Evolutionary conservation across 208 protist genomes (phyloP).

Genomic region (Wallacemonas rigidus): DNA sequence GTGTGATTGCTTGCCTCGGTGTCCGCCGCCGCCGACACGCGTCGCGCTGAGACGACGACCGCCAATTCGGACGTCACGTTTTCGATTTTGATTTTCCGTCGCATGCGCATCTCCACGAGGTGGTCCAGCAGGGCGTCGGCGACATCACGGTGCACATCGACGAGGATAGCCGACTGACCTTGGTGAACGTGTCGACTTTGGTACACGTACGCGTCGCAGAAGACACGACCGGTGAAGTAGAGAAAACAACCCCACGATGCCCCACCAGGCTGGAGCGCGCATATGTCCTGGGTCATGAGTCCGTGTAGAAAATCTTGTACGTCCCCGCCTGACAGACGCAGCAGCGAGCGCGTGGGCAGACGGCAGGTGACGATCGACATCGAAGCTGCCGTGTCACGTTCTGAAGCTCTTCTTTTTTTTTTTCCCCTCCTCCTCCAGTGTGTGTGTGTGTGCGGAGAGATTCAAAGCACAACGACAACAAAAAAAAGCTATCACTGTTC

Average conservation of each 20-base stretch:
- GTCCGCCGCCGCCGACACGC: not conserved
- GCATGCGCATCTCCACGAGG: slow-evolving; percentile 78
- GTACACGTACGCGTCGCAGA: slow-evolving; percentile 84
- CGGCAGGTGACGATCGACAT: slow-evolving; percentile 27
- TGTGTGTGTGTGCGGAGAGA: not conserved
- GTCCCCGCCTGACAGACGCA: slow-evolving; percentile 59
- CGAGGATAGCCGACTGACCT: slow-evolving; percentile 41
- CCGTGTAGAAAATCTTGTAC: slow-evolving; percentile 80
- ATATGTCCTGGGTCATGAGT: slow-evolving; percentile 81
- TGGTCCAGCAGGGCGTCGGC: slow-evolving; percentile 50
- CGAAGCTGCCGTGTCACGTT: not conserved
- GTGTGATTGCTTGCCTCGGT: no score
- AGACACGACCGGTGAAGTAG: slow-evolving; percentile 73
- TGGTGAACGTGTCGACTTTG: slow-evolving; percentile 35
- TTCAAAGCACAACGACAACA: not conserved
- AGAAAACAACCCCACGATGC: slow-evolving; percentile 86
- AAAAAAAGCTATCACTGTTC: no score
- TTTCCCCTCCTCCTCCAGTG: not conserved
- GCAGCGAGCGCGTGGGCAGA: slow-evolving; percentile 52
- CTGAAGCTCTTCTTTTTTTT: slow-evolving; percentile 2
- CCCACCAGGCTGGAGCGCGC: slow-evolving; percentile 47
- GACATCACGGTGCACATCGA: slow-evolving; percentile 63
- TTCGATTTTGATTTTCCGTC: slow-evolving; percentile 71
- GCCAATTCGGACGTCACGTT: slow-evolving; percentile 46
- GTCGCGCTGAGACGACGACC: slow-evolving; percentile 38